Evolutionary conservation across 331 rosid species (phyloP).

Genomic region (Malus hybrid): DNA sequence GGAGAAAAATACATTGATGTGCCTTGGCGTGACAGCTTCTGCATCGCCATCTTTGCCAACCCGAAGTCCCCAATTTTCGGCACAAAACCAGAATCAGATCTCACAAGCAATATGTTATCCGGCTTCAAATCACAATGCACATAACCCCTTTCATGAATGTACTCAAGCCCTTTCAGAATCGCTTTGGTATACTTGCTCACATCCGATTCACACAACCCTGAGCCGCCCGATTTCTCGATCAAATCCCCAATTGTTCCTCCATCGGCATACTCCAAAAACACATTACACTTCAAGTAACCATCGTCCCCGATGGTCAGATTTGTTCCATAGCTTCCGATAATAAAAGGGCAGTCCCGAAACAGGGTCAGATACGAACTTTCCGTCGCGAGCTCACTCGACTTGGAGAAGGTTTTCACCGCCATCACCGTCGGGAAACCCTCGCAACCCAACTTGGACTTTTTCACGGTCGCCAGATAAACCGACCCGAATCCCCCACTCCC

Average conservation of each 20-base stretch:
- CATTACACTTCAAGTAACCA: not conserved
- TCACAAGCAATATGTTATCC: slow-evolving; percentile 18
- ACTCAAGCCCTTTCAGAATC: slow-evolving; percentile 23
- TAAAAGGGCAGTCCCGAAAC: slow-evolving; percentile 5
- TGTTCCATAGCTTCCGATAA: slow-evolving; percentile 10
- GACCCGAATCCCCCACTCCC: not conserved
- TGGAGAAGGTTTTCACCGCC: slow-evolving; percentile 27
- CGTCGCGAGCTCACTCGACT: not conserved
- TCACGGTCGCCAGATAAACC: not conserved
- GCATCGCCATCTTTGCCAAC: slow-evolving; percentile 15
- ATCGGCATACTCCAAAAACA: slow-evolving; percentile 24
- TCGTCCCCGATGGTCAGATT: slow-evolving; percentile 7
- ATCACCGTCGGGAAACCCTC: not conserved
- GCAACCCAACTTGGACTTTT: not conserved
- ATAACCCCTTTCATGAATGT: slow-evolving; percentile 25
- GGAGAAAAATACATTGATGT: slow-evolving; percentile 26
- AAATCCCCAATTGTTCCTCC: slow-evolving; percentile 19
- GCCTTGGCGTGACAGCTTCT: slow-evolving; percentile 14
- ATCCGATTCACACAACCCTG: slow-evolving; percentile 1
- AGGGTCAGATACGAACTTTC: slow-evolving; percentile 16
- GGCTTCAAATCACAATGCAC: slow-evolving; percentile 37
- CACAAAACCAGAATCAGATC: not conserved
- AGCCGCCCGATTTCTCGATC: not conserved
- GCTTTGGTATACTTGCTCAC: slow-evolving; percentile 10
- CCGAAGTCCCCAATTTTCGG: slow-evolving; percentile 38